Conservation (phyloP, 345 rosid genomes). For the Citrus hindsii region DNA sequence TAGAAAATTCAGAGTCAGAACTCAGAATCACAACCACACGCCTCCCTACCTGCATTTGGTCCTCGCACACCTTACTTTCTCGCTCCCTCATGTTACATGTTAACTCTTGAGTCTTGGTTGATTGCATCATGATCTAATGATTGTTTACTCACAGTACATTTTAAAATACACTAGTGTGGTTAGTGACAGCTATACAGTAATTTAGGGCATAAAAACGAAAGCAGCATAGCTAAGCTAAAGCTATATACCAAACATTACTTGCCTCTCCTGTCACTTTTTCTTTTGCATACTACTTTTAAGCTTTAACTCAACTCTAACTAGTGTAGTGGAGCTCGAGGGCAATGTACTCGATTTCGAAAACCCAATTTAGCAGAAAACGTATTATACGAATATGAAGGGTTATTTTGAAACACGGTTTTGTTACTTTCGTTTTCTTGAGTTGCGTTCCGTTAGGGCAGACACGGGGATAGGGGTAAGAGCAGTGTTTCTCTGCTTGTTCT, state of each 20-base stretch:
- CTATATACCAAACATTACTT: background rate
- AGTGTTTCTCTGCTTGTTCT: background rate
- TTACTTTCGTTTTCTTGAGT: background rate
- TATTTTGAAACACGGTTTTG: background rate
- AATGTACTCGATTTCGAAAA: background rate
- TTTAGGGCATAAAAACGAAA: no score
- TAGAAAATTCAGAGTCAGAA: no score
- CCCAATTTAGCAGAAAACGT: background rate
- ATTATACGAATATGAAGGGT: background rate
- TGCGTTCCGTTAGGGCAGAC: no score
- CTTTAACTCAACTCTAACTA: no score
- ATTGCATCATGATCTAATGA: background rate
- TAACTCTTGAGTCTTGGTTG: background rate
- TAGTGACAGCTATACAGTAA: background rate
- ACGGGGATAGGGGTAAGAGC: background rate
- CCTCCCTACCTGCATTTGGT: background rate
- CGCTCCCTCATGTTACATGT: background rate
- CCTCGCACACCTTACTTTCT: background rate
- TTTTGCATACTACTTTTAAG: background rate
- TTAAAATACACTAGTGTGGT: no score
- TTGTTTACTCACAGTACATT: background rate
- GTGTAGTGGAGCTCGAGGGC: background rate
- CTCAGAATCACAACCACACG: background rate
- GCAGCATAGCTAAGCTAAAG: no score
- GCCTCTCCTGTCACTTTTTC: background rate